Percentiles rank a stretch among this genome's conserved stretches.
Conservation (phyloP, 208 protist genomes). For the Leishmania amazonensis region DNA sequence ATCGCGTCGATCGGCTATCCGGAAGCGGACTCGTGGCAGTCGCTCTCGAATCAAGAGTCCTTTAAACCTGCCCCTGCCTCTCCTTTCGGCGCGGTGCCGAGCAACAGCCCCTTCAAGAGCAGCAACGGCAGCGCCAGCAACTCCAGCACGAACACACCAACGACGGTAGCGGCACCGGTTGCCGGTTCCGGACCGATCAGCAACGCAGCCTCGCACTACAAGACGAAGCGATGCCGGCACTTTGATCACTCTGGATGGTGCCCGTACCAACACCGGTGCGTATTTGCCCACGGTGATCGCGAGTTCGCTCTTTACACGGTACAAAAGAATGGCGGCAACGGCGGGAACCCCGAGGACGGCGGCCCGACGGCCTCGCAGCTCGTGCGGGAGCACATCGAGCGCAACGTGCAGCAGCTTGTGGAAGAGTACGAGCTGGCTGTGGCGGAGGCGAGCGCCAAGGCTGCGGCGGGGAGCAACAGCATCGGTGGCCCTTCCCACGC, state of each 20-base stretch:
- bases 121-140: conserved; percentile 4
- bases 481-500: not conserved
- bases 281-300: conserved; percentile 37
- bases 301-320: conserved; percentile 30
- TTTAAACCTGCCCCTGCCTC: not conserved
- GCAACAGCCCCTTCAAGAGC: not conserved
- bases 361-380: conserved; percentile 24
- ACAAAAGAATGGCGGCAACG: conserved; percentile 10
- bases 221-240: conserved; percentile 37
- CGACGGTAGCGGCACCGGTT: not conserved
- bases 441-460: conserved; percentile 19
- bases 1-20: conserved; percentile 7
- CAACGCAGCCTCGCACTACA: conserved; percentile 34
- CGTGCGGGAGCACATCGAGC: conserved; percentile 24
- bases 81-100: not conserved
- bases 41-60: conserved; percentile 4
- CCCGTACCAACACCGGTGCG: conserved; percentile 36
- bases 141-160: not conserved
- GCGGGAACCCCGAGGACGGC: not conserved
- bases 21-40: not conserved
- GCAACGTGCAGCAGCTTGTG: conserved; percentile 28
- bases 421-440: conserved; percentile 32
- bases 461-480: conserved; percentile 14
- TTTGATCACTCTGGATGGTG: conserved; percentile 34
- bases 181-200: not conserved